Evolutionary conservation across 1,284 basidiomycete species (phyloP).

Genomic region (Ganoderma lucidum): DNA sequence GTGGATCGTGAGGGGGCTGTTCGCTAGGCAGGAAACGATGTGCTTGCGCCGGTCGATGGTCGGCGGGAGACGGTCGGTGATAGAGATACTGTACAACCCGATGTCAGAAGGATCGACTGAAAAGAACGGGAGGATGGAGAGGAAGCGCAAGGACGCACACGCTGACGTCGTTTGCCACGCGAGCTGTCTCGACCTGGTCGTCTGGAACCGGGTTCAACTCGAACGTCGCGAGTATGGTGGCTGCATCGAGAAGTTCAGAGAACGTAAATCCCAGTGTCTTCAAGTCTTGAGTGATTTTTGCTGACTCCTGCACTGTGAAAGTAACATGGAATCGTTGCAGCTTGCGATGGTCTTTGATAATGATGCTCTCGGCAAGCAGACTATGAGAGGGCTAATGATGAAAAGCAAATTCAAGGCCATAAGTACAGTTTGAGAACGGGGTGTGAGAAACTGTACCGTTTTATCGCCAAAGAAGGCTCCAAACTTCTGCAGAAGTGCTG

Average conservation of each 20-base stretch:
- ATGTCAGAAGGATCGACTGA: background rate
- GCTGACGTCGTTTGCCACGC: background rate
- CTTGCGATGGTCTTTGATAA: background rate
- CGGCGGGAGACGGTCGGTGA: background rate
- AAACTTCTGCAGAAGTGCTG: background rate
- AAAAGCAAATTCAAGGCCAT: background rate
- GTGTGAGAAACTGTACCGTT: background rate
- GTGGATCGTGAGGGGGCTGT: conserved; percentile 1
- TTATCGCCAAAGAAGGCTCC: background rate
- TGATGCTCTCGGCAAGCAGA: background rate
- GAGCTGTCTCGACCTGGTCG: background rate
- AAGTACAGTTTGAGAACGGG: background rate
- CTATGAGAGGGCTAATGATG: background rate
- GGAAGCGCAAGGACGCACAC: background rate
- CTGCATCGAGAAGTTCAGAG: conserved; percentile 3
- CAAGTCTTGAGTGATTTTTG: background rate
- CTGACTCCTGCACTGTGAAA: background rate
- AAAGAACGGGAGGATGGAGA: background rate
- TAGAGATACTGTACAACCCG: background rate
- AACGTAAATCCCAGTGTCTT: conserved; percentile 1
- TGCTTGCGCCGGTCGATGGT: conserved; percentile 4
- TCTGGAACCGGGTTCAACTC: conserved; percentile 1
- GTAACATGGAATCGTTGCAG: conserved; percentile 1
- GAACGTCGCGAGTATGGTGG: background rate
- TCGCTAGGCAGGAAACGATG: background rate